These are phyloP conservation scores for Fomitiporia mediterranea DNA, from an alignment of 1,284 basidiomycete species.

Conservation along the genomic window DNA sequence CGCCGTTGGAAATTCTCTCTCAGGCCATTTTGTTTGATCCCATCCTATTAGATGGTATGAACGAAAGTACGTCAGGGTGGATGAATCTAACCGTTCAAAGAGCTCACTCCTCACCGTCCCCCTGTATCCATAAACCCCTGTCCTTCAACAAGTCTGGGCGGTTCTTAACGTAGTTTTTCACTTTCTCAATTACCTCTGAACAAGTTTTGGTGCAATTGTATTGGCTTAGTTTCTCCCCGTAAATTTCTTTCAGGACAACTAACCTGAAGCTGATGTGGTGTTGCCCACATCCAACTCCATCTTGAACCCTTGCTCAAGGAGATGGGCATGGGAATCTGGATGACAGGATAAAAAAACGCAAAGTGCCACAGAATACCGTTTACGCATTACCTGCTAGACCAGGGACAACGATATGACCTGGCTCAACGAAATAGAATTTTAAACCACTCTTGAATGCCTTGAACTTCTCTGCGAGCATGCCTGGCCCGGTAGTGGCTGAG, in stretches of 20 bases:
- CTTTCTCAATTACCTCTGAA: constrained; percentile 54
- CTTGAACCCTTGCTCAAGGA: constrained; percentile 67
- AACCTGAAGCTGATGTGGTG: constrained; percentile 57
- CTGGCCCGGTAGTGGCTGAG: constrained; percentile 27
- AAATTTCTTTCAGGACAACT: too few relatives aligned
- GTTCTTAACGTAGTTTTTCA: constrained; percentile 58
- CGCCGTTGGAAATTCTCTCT: constrained; percentile 70
- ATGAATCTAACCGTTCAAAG: too few relatives aligned
- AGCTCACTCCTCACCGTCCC: constrained; percentile 66
- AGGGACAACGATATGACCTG: constrained; percentile 55
- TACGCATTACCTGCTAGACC: constrained; percentile 68
- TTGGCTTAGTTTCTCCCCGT: too few relatives aligned
- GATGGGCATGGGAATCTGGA: constrained; percentile 77
- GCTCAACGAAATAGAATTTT: constrained; percentile 39
- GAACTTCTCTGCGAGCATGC: constrained; percentile 21
- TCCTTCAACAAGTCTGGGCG: constrained; percentile 53
- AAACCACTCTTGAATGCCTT: constrained; percentile 29
- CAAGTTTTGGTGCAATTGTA: neutral
- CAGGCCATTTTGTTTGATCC: constrained; percentile 83
- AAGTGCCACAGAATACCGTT: too few relatives aligned
- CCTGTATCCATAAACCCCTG: constrained; percentile 69
- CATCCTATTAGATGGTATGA: constrained; percentile 36
- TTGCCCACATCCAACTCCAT: constrained; percentile 59
- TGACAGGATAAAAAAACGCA: too few relatives aligned
- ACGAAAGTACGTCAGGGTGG: neutral